Conservation (phyloP, 495 filamentous ascomycete genomes). For the Hamigera avellanea region DNA sequence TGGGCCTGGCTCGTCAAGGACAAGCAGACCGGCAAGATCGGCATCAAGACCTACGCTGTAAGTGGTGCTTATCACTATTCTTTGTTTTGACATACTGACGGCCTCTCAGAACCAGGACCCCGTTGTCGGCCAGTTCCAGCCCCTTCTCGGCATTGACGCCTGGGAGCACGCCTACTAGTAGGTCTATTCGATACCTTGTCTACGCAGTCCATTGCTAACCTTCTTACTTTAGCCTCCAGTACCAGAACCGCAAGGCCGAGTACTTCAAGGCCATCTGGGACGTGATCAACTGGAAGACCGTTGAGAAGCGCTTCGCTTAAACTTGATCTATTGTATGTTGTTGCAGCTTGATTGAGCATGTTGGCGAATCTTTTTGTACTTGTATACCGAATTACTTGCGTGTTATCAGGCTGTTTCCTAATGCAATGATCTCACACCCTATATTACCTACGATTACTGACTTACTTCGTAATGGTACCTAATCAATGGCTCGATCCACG, state of each 20-base stretch:
- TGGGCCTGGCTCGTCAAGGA: slow-evolving; percentile 95
- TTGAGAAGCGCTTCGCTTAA: slow-evolving; percentile 65
- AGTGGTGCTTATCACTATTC: slow-evolving; percentile 9
- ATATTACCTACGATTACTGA: no score
- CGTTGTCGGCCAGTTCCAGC: slow-evolving; percentile 74
- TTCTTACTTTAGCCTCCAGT: slow-evolving; percentile 59
- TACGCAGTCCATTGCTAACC: slow-evolving; percentile 20
- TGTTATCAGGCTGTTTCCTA: slow-evolving; percentile 7
- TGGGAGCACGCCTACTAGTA: slow-evolving; percentile 88
- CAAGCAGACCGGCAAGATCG: slow-evolving; percentile 57
- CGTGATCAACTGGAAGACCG: slow-evolving; percentile 94
- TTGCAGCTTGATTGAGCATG: slow-evolving; percentile 2
- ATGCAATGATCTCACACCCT: no score
- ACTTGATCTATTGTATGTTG: not conserved
- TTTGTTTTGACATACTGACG: slow-evolving; percentile 5
- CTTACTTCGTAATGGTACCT: no score
- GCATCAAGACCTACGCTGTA: slow-evolving; percentile 67
- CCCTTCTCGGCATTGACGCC: slow-evolving; percentile 88
- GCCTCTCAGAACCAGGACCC: slow-evolving; percentile 71
- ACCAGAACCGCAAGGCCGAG: slow-evolving; percentile 97
- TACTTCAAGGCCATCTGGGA: slow-evolving; percentile 97
- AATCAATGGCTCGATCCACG: no score
- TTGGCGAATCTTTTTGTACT: no score
- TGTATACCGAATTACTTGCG: no score
- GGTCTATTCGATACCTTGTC: slow-evolving; percentile 11